A percentile compares a stretch with the other conserved stretches of the same genome.
These are phyloP conservation scores for barrel medic (Medicago truncatula) DNA, from an alignment of 306 rosid species.

Conservation along the genomic window MtrunA17r5.0-ANR NC_053043.1:4054001-4054500, in stretches of 20 bases:
- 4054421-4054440: constrained; percentile 56
- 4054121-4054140: constrained; percentile 57
- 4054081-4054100: not conserved
- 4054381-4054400: constrained; percentile 53
- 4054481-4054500: constrained; percentile 1
- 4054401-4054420: constrained; percentile 67
- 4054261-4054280: constrained; percentile 98
- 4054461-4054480: not conserved
- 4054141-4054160: constrained; percentile 92
- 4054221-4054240: constrained; percentile 96
- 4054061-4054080: not conserved
- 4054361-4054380: constrained; percentile 50
- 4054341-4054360: constrained; percentile 70
- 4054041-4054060: not conserved
- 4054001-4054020: constrained; percentile 71
- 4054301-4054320: constrained; percentile 74
- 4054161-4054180: constrained; percentile 99
- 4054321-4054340: constrained; percentile 53
- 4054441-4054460: constrained; percentile 35
- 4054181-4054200: constrained; percentile 94
- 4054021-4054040: constrained; percentile 1
- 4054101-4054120: constrained; percentile 67
- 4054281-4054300: constrained; percentile 90
- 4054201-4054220: constrained; percentile 99
- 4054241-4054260: constrained; percentile 92